Conservation (phyloP, 1,284 basidiomycete genomes). For the Butyriboletus appendiculatus region DNA sequence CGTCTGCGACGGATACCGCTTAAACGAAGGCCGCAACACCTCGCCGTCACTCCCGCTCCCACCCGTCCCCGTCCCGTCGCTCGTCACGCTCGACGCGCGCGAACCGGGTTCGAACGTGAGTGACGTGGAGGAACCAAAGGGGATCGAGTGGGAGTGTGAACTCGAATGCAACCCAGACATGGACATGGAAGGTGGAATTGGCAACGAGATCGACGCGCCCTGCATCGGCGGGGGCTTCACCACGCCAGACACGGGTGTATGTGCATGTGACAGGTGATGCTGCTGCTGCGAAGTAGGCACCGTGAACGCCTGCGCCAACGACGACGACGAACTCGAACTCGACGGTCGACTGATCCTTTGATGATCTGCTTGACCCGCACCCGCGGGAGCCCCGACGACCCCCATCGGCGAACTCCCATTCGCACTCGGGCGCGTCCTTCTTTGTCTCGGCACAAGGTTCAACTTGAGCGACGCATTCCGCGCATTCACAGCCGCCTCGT, state of each 20-base stretch:
- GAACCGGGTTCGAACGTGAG: slow-evolving; percentile 28
- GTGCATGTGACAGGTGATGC: slow-evolving; percentile 2
- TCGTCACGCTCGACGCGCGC: slow-evolving; percentile 38
- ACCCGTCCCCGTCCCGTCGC: slow-evolving; percentile 31
- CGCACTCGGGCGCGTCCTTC: slow-evolving; percentile 13
- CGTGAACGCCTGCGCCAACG: slow-evolving; percentile 41
- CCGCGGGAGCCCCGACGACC: background rate
- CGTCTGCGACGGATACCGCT: slow-evolving; percentile 69
- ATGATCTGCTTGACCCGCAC: slow-evolving; percentile 1
- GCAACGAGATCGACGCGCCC: slow-evolving; percentile 24
- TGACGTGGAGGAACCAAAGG: slow-evolving; percentile 18
- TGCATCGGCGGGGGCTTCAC: slow-evolving; percentile 34
- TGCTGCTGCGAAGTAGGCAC: slow-evolving; percentile 4
- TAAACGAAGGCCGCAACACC: slow-evolving; percentile 59
- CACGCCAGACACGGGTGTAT: background rate
- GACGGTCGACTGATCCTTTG: slow-evolving; percentile 36
- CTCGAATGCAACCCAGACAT: slow-evolving; percentile 11
- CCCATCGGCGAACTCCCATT: slow-evolving; percentile 17
- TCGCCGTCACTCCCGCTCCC: slow-evolving; percentile 30
- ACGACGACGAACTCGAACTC: slow-evolving; percentile 37
- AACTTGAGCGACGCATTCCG: slow-evolving; percentile 56
- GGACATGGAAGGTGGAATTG: slow-evolving; percentile 23
- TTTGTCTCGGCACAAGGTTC: slow-evolving; percentile 35
- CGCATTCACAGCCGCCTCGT: slow-evolving; percentile 74
- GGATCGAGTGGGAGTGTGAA: background rate